Evolutionary conservation across 139 green algal species (phyloP).

Genomic region (Parachlorella kessleri): DNA sequence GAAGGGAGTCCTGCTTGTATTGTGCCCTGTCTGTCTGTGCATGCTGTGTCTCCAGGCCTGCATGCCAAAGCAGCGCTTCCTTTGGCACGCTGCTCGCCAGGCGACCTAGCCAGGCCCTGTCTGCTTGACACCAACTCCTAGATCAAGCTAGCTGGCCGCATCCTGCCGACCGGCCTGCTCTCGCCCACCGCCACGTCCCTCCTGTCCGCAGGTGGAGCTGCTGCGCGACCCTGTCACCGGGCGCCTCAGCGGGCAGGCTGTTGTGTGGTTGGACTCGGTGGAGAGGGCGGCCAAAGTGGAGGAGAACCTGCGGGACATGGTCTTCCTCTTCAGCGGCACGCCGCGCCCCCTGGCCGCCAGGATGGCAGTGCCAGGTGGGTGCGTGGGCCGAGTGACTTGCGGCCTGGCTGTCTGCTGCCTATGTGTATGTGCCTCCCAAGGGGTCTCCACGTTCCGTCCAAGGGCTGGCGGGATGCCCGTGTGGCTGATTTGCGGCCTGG

Average conservation of each 20-base stretch:
- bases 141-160: no score
- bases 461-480: no score
- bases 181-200: no score
- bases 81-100: no score
- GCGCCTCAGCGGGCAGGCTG: conserved; percentile 4
- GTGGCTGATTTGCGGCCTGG: not conserved
- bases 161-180: no score
- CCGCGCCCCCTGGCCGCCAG: conserved; percentile 11
- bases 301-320: conserved; percentile 27
- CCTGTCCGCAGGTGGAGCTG: not conserved
- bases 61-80: no score
- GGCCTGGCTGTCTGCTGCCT: not conserved
- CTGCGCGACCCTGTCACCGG: conserved; percentile 5
- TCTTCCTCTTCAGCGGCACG: conserved; percentile 29
- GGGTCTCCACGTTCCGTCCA: not conserved
- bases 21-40: no score
- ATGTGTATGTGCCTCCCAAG: not conserved
- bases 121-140: no score
- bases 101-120: no score
- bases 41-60: no score
- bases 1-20: no score
- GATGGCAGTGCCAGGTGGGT: conserved; percentile 20
- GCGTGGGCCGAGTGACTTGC: no score
- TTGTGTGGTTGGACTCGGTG: conserved; percentile 24
- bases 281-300: not conserved